Conservation (phyloP, 83 land plant species). For the Thuja plicata region DNA sequence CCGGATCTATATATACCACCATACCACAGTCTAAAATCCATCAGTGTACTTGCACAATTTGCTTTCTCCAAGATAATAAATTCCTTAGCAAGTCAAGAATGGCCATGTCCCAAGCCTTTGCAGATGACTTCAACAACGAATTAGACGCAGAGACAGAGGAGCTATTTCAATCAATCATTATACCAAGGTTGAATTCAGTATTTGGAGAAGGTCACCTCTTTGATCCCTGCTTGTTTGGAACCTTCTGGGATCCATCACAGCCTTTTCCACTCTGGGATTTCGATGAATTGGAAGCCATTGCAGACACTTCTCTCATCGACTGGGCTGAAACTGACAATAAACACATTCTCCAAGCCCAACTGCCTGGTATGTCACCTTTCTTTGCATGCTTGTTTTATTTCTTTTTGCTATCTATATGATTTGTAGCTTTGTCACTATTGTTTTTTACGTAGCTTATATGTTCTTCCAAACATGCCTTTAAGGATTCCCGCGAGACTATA, state of each 20-base stretch:
- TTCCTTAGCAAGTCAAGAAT: neutral
- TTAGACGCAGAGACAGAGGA: neutral
- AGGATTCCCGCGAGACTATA: no score
- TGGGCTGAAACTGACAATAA: slow-evolving; percentile 44
- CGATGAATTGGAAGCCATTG: slow-evolving; percentile 32
- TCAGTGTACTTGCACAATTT: neutral
- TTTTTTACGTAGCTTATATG: no score
- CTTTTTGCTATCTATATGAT: no score
- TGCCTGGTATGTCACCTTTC: slow-evolving; percentile 35
- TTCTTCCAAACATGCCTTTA: no score
- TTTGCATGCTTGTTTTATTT: neutral
- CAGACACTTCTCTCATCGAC: slow-evolving; percentile 21
- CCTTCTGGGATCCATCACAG: slow-evolving; percentile 61
- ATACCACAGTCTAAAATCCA: neutral
- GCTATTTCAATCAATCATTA: neutral
- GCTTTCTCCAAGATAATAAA: neutral
- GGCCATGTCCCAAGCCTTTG: neutral
- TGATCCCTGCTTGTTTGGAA: slow-evolving; percentile 51
- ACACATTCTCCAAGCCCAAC: slow-evolving; percentile 44
- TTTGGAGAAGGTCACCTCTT: slow-evolving; percentile 52
- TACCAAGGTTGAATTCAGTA: slow-evolving; percentile 7
- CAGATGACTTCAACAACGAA: neutral
- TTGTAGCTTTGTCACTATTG: no score
- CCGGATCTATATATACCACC: neutral
- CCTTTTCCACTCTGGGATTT: slow-evolving; percentile 73